Base-by-base conservation (phyloP, 2,329 filamentous ascomycete genomes). In the Xylariales sp. region DNA sequence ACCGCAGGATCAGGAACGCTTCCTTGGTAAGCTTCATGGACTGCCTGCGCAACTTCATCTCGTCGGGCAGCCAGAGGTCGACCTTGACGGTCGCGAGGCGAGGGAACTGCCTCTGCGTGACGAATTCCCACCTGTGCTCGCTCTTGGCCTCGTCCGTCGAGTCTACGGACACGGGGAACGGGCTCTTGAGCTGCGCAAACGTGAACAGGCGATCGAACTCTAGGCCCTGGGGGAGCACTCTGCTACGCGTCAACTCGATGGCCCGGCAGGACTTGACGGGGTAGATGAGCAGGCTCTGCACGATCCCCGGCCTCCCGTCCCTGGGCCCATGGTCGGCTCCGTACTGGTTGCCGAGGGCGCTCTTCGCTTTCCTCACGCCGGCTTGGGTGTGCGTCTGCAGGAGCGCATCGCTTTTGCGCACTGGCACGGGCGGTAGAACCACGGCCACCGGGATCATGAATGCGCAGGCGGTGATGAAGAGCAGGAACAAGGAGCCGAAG, bases 221-320 rank as follows among this genome's bases (percentile, higher is more conserved):
- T 64, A 97, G 84, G 1, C 94, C 93, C 2, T 87, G 88, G 5
- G 87, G 82, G 53, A 93, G 80, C 16, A 96, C 85, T 62, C 87
- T 86, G 67, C 87, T 87, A 68, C 85, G 81, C 59, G 86, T 81
- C 54, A 97, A 80, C 80, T 96, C 93, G 62, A 97, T 89, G 34
- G 91, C 92, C 64, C 83, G 84, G 78, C 93, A 97, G 64, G 91
- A 93, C 81, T 97, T 95, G 78, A 97, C 81, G 0, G 94, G 94
- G 78, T 96, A 95, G 67, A 94, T 86, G 81, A 90, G 90, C 59
- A 97, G 83, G 63, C 91, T 92, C 78, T 93, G 80, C 59, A 86
- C 77, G 23, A 63, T 69, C 5, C 74, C 64, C 68, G 65, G 74
- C 57, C 41, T 65, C 43, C 71, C 74, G 65, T 55, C 69, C 68